These are phyloP conservation scores for Pisolithus tinctorius DNA, from an alignment of 768 basidiomycete species.

Conservation along the genomic window DNA sequence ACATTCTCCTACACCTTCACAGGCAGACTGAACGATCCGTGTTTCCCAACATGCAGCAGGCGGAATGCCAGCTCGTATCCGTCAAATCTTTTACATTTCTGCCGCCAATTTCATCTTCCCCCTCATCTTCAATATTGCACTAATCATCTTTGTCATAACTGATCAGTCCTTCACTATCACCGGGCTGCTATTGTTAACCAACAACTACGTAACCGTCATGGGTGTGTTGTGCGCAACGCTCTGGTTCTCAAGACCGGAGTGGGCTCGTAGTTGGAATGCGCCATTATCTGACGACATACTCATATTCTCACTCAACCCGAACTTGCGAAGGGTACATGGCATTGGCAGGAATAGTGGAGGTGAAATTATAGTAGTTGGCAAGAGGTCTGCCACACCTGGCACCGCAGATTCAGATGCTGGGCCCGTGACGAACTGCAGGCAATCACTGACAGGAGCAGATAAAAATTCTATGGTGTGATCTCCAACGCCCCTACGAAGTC, in stretches of 20 bases:
- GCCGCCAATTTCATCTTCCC: conserved; percentile 34
- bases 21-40: conserved; percentile 9
- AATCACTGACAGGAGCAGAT: neutral
- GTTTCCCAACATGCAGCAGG: conserved; percentile 4
- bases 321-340: too few relatives aligned
- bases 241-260: too few relatives aligned
- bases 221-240: too few relatives aligned
- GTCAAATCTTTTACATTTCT: conserved; percentile 28
- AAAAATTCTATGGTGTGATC: too few relatives aligned
- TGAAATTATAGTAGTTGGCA: too few relatives aligned
- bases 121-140: conserved; percentile 19
- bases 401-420: neutral
- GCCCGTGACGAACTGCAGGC: neutral
- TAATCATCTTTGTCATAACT: conserved; percentile 9
- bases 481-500: too few relatives aligned
- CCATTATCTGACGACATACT: neutral
- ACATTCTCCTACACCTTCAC: too few relatives aligned
- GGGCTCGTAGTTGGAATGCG: conserved; percentile 1
- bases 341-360: too few relatives aligned
- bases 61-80: conserved; percentile 1
- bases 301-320: neutral
- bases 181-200: conserved; percentile 1
- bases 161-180: neutral
- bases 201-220: too few relatives aligned
- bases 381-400: neutral